phyloP scores from a whole-genome alignment of 2,329 filamentous ascomycete species.

The Beauveria australis region DNA sequence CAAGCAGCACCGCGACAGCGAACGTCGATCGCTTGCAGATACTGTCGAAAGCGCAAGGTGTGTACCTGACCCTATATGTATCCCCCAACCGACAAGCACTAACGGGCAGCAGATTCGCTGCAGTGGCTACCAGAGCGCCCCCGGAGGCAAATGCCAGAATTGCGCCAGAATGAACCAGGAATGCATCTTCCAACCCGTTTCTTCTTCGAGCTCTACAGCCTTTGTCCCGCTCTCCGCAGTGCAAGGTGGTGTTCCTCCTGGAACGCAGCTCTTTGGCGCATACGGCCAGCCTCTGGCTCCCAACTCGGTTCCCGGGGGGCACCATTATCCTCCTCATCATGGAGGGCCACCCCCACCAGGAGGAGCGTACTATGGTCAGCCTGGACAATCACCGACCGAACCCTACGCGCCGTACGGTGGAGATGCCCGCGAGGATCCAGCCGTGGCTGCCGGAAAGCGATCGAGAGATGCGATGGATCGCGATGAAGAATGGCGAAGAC shows the following conservation, averaged over 20 bases:
- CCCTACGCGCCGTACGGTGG: constrained; percentile 32
- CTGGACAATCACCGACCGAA: constrained; percentile 36
- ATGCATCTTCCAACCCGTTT: constrained; percentile 53
- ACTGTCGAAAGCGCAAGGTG: constrained; percentile 55
- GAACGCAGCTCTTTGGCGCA: constrained; percentile 47
- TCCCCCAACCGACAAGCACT: not conserved
- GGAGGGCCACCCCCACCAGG: constrained; percentile 26
- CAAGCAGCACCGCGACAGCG: constrained; percentile 50
- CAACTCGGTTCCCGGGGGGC: constrained; percentile 13
- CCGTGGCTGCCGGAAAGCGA: constrained; percentile 25
- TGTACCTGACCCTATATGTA: not conserved
- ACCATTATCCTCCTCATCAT: constrained; percentile 15
- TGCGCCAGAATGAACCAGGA: constrained; percentile 55
- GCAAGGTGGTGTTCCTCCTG: constrained; percentile 48
- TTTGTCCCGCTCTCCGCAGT: constrained; percentile 52
- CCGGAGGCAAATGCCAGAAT: constrained; percentile 52
- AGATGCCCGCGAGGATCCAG: constrained; percentile 26
- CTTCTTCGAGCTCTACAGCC: constrained; percentile 45
- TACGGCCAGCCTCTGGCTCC: constrained; percentile 46
- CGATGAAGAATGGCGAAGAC: constrained; percentile 35
- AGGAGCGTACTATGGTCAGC: constrained; percentile 31
- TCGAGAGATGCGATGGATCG: constrained; percentile 31
- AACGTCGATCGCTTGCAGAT: constrained; percentile 52
- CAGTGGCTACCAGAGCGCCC: constrained; percentile 51
- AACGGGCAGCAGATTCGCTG: constrained; percentile 43